Base-by-base conservation (phyloP, 2,329 filamentous ascomycete genomes). In the Coniochaeta hoffmannii region DNA sequence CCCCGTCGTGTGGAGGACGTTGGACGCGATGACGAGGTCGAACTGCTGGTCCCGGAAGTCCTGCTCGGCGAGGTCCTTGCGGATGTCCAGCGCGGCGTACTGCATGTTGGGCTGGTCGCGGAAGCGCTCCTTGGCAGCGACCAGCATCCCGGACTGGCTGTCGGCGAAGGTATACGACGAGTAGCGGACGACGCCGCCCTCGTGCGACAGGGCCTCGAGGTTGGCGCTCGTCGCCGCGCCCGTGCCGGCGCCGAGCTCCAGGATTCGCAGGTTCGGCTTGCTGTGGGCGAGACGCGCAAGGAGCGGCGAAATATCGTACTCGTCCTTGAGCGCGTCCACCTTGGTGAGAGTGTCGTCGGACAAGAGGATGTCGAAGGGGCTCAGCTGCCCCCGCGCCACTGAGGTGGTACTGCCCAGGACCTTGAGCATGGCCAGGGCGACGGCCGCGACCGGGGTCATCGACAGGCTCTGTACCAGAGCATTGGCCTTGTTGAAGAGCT, bases 211-310 rank as follows among this genome's bases (percentile, higher is more conserved):
- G 32, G 32, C 32, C 32, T 10, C 8, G 3, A 44, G 38, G 7
- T 17, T 22, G 38, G 8, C 11, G 4, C 4, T n/a, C 3, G 38
- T 44, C 11, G 38, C 19, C 17, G 14, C 38, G 17, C 38, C 38
- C 12, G 38, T 44, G 17, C 38, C 38, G 38, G 38, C 38, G 4
- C 38, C 38, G 17, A 44, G n/a, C 58, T 69, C 68, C 4, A 79
- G 58, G 28, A 78, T 67, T 28, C 59, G 28, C 46, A 50, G 10
- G 9, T 22, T 14, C 19, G 38, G 38, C 11, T 46, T 46, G 38
- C 19, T 22, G 38, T 22, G 38, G 8, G 38, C 52, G 36, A 63
- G 57, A n/a, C n/a, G n/a, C n/a, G n/a, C n/a, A n/a, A n/a, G n/a
- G n/a, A n/a, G n/a, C n/a, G n/a, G n/a, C n/a, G n/a, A n/a, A n/a